Evolutionary conservation across 176 grass and related monocot genomes (phyloP).

Genomic region (Aegilops longissima): DNA sequence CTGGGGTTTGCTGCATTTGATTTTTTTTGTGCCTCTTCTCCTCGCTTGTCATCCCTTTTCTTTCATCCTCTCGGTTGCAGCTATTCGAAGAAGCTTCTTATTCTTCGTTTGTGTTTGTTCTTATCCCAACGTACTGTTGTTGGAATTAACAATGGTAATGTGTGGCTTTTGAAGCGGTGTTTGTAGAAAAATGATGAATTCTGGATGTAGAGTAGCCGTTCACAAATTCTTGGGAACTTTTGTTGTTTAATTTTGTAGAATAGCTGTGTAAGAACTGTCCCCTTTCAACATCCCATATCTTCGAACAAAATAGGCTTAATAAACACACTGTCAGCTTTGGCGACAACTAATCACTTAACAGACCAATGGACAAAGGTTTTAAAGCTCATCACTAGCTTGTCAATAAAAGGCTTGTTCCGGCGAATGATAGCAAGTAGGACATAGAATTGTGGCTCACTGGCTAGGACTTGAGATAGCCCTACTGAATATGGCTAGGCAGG

Average conservation of each 20-base stretch:
- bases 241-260: constrained; percentile 1
- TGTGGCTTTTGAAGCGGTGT: background rate
- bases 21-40: too few relatives aligned
- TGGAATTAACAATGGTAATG: background rate
- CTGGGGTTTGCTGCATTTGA: too few relatives aligned
- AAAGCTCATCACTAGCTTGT: background rate
- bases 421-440: too few relatives aligned
- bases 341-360: background rate
- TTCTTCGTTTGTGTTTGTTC: too few relatives aligned
- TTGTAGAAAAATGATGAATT: background rate
- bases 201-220: background rate
- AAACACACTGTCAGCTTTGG: background rate
- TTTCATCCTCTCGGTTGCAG: too few relatives aligned
- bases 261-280: background rate
- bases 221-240: background rate
- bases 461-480: too few relatives aligned
- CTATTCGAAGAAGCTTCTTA: too few relatives aligned
- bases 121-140: too few relatives aligned
- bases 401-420: too few relatives aligned
- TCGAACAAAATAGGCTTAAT: background rate
- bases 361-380: background rate
- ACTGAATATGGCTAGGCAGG: too few relatives aligned
- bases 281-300: background rate
- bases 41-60: too few relatives aligned
- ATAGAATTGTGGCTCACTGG: too few relatives aligned